phyloP scores from a whole-genome alignment of 1,284 basidiomycete species.

The Moniliophthora roreri region DNA sequence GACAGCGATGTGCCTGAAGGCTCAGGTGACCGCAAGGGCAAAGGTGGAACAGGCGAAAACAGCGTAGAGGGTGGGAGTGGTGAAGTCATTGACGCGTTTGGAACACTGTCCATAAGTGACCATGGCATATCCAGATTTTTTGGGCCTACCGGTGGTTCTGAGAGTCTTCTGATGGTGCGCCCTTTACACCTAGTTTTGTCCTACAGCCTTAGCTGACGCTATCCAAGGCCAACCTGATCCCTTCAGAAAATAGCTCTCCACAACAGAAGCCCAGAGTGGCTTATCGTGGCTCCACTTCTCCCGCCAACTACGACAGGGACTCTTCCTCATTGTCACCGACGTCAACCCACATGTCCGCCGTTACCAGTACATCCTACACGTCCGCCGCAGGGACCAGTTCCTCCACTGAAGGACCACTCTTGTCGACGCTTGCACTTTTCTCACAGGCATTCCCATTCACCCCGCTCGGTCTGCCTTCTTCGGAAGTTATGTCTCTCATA shows the following conservation, averaged over 20 bases:
- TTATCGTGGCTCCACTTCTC: background rate
- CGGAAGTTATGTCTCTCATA: conserved; percentile 48
- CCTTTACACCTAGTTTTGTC: conserved; percentile 7
- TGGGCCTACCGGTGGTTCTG: conserved; percentile 61
- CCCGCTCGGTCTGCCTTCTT: conserved; percentile 45
- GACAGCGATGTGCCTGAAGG: conserved; percentile 9
- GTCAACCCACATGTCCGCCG: conserved; percentile 5
- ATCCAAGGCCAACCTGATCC: conserved; percentile 9
- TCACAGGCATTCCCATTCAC: conserved; percentile 66
- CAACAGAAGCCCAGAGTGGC: background rate
- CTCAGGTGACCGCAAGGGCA: background rate
- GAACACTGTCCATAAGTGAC: conserved; percentile 61
- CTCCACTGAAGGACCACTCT: conserved; percentile 23
- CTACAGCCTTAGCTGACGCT: background rate
- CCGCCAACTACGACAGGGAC: background rate
- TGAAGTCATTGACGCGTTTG: conserved; percentile 54
- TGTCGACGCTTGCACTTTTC: conserved; percentile 45
- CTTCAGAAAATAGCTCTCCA: background rate
- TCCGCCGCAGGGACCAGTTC: conserved; percentile 3
- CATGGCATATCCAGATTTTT: conserved; percentile 63
- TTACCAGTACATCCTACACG: conserved; percentile 14
- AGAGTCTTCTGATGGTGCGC: conserved; percentile 25
- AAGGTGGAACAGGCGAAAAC: conserved; percentile 21
- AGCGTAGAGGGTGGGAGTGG: conserved; percentile 21
- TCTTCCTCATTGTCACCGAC: conserved; percentile 10